Conservation (phyloP, 2,329 filamentous ascomycete species). For the Botrytis squamosa region DNA sequence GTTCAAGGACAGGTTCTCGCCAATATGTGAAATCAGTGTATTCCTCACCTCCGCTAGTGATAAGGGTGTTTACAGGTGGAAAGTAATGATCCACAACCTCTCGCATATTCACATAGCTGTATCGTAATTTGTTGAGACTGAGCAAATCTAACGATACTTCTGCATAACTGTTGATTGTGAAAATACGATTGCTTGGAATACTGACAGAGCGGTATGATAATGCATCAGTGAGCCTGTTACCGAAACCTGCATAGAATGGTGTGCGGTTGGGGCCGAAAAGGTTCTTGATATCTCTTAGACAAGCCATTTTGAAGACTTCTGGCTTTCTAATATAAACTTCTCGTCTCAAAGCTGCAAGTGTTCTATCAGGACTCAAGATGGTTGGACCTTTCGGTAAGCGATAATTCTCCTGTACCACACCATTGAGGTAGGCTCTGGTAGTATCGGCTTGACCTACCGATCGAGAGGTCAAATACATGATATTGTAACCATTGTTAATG, state of each 20-base stretch:
- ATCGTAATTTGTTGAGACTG: slow-evolving; percentile 90
- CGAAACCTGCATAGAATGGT: slow-evolving; percentile 96
- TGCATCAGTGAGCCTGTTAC: slow-evolving; percentile 93
- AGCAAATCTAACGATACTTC: slow-evolving; percentile 91
- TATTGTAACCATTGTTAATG: slow-evolving; percentile 92
- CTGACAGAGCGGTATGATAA: slow-evolving; percentile 95
- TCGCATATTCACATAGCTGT: slow-evolving; percentile 94
- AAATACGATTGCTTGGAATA: slow-evolving; percentile 90
- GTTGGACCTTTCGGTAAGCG: slow-evolving; percentile 85
- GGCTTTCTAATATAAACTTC: slow-evolving; percentile 96
- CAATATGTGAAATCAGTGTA: slow-evolving; percentile 98
- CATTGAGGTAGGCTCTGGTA: slow-evolving; percentile 84
- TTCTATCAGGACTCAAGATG: slow-evolving; percentile 91
- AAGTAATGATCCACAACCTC: slow-evolving; percentile 99
- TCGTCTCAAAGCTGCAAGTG: slow-evolving; percentile 85
- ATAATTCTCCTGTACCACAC: slow-evolving; percentile 85
- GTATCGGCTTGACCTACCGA: slow-evolving; percentile 92
- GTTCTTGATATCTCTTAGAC: slow-evolving; percentile 86
- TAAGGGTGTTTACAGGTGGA: slow-evolving; percentile 81
- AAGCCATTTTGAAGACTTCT: slow-evolving; percentile 99
- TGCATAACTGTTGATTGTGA: slow-evolving; percentile 97
- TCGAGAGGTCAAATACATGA: slow-evolving; percentile 94
- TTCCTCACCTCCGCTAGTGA: slow-evolving; percentile 86
- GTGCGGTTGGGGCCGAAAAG: slow-evolving; percentile 75
- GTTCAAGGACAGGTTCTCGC: slow-evolving; percentile 78